Evolutionary conservation across 306 rosid species (phyloP).

Genomic region (Cicer pinnatifidum): DNA sequence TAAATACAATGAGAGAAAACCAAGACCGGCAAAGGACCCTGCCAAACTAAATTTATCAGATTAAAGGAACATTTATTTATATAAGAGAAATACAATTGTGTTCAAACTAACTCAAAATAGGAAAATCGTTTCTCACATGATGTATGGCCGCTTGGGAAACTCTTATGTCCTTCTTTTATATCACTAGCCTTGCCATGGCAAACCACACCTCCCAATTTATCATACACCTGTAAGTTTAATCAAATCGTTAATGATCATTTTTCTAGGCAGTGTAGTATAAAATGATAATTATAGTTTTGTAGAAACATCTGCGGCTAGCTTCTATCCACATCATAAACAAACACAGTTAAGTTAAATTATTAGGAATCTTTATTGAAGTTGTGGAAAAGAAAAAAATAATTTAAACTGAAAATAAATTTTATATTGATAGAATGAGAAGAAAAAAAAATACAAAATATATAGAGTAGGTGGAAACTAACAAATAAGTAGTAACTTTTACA

Average conservation of each 20-base stretch:
- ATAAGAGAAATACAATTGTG: neutral
- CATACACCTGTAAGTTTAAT: constrained; percentile 57
- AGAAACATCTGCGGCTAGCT: neutral
- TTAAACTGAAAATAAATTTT: too few species aligned
- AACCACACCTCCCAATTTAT: constrained; percentile 66
- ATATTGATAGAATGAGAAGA: too few species aligned
- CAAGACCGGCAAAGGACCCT: constrained; percentile 95
- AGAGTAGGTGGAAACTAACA: too few species aligned
- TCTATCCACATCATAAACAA: neutral
- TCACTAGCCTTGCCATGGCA: constrained; percentile 77
- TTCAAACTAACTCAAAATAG: neutral
- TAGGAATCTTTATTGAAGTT: too few species aligned
- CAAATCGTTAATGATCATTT: neutral
- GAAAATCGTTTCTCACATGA: constrained; percentile 66
- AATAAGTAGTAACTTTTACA: too few species aligned
- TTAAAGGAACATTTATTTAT: constrained; percentile 2
- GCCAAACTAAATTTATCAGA: constrained; percentile 45
- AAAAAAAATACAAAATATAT: too few species aligned
- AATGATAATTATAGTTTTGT: neutral
- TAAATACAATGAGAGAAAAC: constrained; percentile 80
- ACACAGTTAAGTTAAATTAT: neutral
- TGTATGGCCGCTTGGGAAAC: constrained; percentile 96
- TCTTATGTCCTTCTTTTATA: constrained; percentile 92
- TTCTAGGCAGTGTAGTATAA: neutral
- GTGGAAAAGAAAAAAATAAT: too few species aligned